phyloP scores from a whole-genome alignment of 805 yeast genomes.

The Teunomyces aglyptinius region DNA sequence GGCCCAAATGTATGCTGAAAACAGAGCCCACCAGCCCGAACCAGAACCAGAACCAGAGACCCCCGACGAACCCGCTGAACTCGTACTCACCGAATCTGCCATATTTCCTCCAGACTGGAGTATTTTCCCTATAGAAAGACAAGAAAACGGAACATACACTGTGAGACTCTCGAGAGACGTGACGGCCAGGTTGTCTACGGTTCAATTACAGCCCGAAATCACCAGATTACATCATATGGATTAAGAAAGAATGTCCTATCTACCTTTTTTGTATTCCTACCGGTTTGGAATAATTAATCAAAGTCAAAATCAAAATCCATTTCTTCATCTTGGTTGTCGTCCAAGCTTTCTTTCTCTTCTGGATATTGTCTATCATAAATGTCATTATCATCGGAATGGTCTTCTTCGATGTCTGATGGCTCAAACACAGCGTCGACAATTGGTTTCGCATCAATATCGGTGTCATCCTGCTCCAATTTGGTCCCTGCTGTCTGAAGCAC shows the following conservation, averaged over 20 bases:
- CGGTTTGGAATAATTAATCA: constrained; percentile 12
- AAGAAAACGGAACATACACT: constrained; percentile 1
- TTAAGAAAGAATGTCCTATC: neutral
- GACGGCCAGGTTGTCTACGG: neutral
- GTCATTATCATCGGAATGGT: constrained; percentile 1
- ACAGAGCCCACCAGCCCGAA: neutral
- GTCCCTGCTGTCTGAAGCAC: neutral
- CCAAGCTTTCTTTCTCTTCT: neutral
- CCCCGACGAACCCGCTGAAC: constrained; percentile 7
- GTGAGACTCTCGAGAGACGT: constrained; percentile 17
- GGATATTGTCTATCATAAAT: constrained; percentile 2
- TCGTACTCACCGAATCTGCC: constrained; percentile 24
- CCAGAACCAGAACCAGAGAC: neutral
- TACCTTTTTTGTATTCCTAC: neutral
- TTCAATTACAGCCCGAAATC: neutral
- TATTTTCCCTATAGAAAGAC: constrained; percentile 21
- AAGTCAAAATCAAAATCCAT: constrained; percentile 29
- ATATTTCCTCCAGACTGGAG: constrained; percentile 32
- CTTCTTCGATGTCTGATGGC: constrained; percentile 1
- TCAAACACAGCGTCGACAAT: neutral
- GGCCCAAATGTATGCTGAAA: neutral
- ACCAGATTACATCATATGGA: neutral
- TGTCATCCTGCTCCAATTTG: neutral
- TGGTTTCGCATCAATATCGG: neutral
- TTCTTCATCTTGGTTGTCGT: constrained; percentile 1